Conservation (phyloP, 371 early-diverging fungal genomes). For the Homolaphlyctis polyrhiza region DNA sequence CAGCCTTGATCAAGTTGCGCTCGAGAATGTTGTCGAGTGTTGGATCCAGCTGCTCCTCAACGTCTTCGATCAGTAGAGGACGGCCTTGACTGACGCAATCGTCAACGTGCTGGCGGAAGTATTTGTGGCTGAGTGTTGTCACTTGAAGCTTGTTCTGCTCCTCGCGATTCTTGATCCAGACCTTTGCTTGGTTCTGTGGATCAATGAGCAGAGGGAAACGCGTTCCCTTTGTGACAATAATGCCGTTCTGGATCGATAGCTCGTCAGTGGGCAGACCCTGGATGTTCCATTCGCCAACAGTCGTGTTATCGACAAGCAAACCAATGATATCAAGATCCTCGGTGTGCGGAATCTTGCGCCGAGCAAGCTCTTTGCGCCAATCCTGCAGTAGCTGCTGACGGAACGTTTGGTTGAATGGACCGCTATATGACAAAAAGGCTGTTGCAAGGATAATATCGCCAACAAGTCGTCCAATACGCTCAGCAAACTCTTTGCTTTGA, state of each 20-base stretch:
- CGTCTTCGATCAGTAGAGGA: slow-evolving; percentile 59
- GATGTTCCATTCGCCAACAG: slow-evolving; percentile 61
- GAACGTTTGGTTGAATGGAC: slow-evolving; percentile 58
- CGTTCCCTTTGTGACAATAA: slow-evolving; percentile 51
- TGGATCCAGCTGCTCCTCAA: slow-evolving; percentile 55
- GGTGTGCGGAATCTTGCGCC: slow-evolving; percentile 50
- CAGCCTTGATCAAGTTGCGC: slow-evolving; percentile 55
- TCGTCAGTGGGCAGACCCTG: slow-evolving; percentile 63
- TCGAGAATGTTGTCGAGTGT: slow-evolving; percentile 58
- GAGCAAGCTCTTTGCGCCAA: slow-evolving; percentile 50
- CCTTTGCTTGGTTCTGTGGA: slow-evolving; percentile 58
- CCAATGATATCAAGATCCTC: slow-evolving; percentile 52
- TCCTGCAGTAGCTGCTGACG: slow-evolving; percentile 37
- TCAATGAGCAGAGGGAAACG: slow-evolving; percentile 58
- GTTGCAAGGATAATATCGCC: slow-evolving; percentile 54
- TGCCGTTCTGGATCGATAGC: slow-evolving; percentile 57
- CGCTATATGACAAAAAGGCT: slow-evolving; percentile 55
- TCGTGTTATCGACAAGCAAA: slow-evolving; percentile 52
- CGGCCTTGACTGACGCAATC: slow-evolving; percentile 51
- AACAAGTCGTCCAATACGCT: slow-evolving; percentile 49
- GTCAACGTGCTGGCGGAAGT: slow-evolving; percentile 55
- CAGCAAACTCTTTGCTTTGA: slow-evolving; percentile 54
- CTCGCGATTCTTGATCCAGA: slow-evolving; percentile 56
- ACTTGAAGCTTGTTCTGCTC: slow-evolving; percentile 52
- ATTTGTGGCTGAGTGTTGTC: slow-evolving; percentile 48